These are phyloP conservation scores for Neoconidiobolus thromboides DNA, from an alignment of 371 early-diverging fungal genomes.

Conservation along the genomic window DNA sequence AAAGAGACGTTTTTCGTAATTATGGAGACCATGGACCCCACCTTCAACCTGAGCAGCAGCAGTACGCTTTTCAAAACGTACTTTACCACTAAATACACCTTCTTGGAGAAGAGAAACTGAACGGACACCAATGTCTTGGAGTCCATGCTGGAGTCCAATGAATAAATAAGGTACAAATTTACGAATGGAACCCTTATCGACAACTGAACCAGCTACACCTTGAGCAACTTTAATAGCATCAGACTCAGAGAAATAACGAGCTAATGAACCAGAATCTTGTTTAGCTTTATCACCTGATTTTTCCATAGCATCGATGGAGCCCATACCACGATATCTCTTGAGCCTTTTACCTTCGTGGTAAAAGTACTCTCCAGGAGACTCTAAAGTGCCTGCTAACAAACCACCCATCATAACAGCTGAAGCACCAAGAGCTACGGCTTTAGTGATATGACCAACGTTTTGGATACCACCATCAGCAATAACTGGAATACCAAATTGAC, in stretches of 20 bases:
- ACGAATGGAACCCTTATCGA: slow-evolving; percentile 90
- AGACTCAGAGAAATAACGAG: slow-evolving; percentile 88
- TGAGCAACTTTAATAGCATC: slow-evolving; percentile 97
- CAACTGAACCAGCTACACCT: slow-evolving; percentile 87
- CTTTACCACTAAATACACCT: slow-evolving; percentile 39
- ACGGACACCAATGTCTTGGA: slow-evolving; percentile 86
- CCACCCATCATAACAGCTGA: slow-evolving; percentile 96
- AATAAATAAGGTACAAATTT: slow-evolving; percentile 76
- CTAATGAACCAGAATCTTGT: slow-evolving; percentile 58
- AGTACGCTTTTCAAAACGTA: slow-evolving; percentile 86
- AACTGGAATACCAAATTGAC: slow-evolving; percentile 83
- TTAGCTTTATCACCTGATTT: slow-evolving; percentile 19
- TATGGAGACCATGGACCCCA: slow-evolving; percentile 83
- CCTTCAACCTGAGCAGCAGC: slow-evolving; percentile 92
- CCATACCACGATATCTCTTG: slow-evolving; percentile 97
- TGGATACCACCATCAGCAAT: slow-evolving; percentile 94
- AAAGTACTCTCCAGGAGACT: slow-evolving; percentile 93
- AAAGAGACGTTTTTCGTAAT: slow-evolving; percentile 14
- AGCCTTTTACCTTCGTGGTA: slow-evolving; percentile 92
- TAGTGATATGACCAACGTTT: slow-evolving; percentile 92
- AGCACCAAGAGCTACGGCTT: slow-evolving; percentile 86
- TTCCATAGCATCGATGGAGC: slow-evolving; percentile 91
- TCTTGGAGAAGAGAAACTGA: slow-evolving; percentile 40
- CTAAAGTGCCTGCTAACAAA: slow-evolving; percentile 83
- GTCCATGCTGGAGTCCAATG: slow-evolving; percentile 87